A percentile compares a stretch with the other conserved stretches of the same genome.
Evolutionary conservation across 441 rosid species (phyloP).

Genomic region (Hypseocharis bilobata): DNA sequence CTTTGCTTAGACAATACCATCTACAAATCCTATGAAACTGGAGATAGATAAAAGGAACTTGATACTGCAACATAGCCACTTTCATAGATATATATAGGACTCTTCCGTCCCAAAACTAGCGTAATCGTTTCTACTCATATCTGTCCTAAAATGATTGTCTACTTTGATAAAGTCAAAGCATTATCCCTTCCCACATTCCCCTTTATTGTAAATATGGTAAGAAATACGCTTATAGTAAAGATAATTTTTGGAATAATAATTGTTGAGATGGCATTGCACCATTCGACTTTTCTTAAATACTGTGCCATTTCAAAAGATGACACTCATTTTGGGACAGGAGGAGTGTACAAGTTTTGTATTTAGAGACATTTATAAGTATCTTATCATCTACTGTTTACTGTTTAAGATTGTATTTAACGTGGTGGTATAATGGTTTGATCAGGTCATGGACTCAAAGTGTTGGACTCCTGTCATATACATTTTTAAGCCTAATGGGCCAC

Average conservation of each 20-base stretch:
- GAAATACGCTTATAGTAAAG: no score
- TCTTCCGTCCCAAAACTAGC: not conserved
- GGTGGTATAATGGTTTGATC: conserved; percentile 1
- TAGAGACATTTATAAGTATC: no score
- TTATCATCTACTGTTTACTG: no score
- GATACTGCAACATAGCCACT: not conserved
- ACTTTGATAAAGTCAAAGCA: not conserved
- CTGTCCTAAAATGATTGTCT: not conserved
- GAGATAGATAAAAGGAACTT: not conserved
- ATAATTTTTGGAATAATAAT: no score
- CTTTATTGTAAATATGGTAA: not conserved
- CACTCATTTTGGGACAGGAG: no score
- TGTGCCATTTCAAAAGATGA: no score
- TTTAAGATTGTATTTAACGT: not conserved
- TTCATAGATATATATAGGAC: no score
- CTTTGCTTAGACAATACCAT: not conserved
- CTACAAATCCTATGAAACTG: not conserved
- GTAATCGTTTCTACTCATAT: not conserved
- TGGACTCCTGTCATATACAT: conserved; percentile 24
- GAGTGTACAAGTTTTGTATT: no score
- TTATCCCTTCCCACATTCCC: not conserved
- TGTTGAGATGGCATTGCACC: no score
- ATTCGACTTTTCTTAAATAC: no score
- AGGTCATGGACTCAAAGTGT: conserved; percentile 18
- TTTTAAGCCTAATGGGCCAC: conserved; percentile 13